Base-by-base conservation (phyloP, 495 filamentous ascomycete genomes). In the Tuber brumale region DNA sequence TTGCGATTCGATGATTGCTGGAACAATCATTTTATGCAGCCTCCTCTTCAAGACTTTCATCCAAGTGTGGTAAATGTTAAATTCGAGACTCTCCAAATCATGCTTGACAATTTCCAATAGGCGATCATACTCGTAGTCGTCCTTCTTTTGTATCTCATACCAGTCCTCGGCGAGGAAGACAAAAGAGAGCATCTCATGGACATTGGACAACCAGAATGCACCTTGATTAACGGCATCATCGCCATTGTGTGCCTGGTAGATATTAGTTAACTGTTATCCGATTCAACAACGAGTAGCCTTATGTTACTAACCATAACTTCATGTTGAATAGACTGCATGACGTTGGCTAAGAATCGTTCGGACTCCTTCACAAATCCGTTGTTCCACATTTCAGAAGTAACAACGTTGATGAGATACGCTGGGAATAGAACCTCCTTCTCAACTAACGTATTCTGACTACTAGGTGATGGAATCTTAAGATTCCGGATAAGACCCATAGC, bases 31-130 rank as follows among this genome's bases (percentile, higher is more conserved):
- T 88, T 98, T 98, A 81, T 93, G 92, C 70, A 99, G 88, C 85
- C 96, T 97, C 88, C 97, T 97, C 88, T 99, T 99, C 82, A 99
- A 88, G 69, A 97, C 94, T 87, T 99, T 99, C 95, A 99, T 99
- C 95, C 95, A 99, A 18, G 95, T 99, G 85, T 99, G 96, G 85
- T 99, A 99, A 83, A 99, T 98, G 86, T 99, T 99, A 89, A 99
- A 99, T 85, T 99, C 95, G 69, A 99, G 86, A 84, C 93, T 97
- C 86, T 99, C 95, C 72, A 99, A 87, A 81, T 99, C 95, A 81
- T 98, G 95, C 88, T 99, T 99, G 77, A 98, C 95, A 82, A 99
- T 98, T 83, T 99, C 95, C 81, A 99, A 85, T 45, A 99, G 87
- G 77, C 96, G 92, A 85, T 99, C 96, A 80, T 99, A 99, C 86